Evolutionary conservation across 805 yeast species (phyloP), one percentile per base, ranked within the genome.

Genomic region (Yarrowia sp.): DNA sequence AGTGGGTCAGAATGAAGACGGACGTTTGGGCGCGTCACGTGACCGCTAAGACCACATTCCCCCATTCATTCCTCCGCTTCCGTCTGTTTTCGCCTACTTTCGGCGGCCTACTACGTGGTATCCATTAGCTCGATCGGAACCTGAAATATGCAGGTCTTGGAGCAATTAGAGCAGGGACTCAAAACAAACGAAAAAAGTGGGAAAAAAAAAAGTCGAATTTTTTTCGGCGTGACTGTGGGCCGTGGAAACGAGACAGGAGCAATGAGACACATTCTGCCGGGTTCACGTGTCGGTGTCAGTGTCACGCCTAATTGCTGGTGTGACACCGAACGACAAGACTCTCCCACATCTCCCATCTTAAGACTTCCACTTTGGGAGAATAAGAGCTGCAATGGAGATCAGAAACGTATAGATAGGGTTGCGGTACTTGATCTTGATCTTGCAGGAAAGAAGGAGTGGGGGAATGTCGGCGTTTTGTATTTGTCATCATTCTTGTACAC

Each of bases 401-500:
- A 38, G 16, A n/a, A 16, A 32, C 26, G 26, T 38, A 52, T 16
- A 53, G 59, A 53, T 53, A 53, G 59, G 59, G 59, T 53, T 53
- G 59, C 58, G 58, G 58, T 53, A 36, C 58, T 53, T 36, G 58
- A 53, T 53, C 59, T 48, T 53, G 59, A 53, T 53, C 59, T 53
- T 53, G 59, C 59, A 53, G 59, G 32, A 26, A 26, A 22, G 52
- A 26, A 22, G 52, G 16, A 19, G 32, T 32, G 16, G 22, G 48
- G 15, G 46, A n/a, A 19, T 26, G 32, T 26, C 32, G 32, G 32
- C 32, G 32, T 3, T 26, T 26, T 26, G 32, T 26, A 26, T 26
- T 26, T 26, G 7, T 26, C 32, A 26, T 26, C 32, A 26, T 26
- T 5, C 7, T 26, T 5, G 32, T 26, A 26, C 32, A 26, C 4